phyloP scores from a whole-genome alignment of 257 asterid species.

The Jaltomata sinuosa region DNA sequence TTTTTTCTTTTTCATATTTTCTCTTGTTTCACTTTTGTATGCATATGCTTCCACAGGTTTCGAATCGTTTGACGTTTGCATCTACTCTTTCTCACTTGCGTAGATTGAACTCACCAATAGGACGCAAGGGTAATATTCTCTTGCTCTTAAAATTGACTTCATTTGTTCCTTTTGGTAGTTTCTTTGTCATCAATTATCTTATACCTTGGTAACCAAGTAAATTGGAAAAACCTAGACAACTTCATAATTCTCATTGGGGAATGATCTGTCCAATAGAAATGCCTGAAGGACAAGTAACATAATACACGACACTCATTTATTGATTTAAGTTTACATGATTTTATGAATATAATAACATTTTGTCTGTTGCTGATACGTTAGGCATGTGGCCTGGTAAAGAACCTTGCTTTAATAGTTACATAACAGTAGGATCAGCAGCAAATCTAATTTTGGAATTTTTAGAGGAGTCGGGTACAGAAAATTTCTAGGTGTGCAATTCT shows the following conservation, averaged over 20 bases:
- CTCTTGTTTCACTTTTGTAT: too few species aligned
- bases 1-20: neutral
- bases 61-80: too few species aligned
- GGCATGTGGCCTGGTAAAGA: constrained; percentile 99
- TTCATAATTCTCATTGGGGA: constrained; percentile 99
- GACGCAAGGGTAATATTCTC: constrained; percentile 67
- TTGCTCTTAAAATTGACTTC: neutral
- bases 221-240: constrained; percentile 96
- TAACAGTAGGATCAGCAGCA: constrained; percentile 98
- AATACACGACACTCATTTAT: neutral
- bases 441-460: constrained; percentile 90
- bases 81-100: too few species aligned
- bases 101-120: too few species aligned
- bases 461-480: constrained; percentile 99
- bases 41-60: too few species aligned
- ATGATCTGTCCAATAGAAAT: constrained; percentile 99
- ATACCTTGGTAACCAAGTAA: constrained; percentile 43
- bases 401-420: constrained; percentile 96
- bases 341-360: neutral
- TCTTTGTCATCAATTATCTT: neutral
- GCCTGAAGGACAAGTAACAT: constrained; percentile 87
- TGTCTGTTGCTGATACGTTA: constrained; percentile 17
- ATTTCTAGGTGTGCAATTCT: constrained; percentile 61
- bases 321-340: neutral
- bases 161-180: neutral